Evolutionary conservation across 257 asterid genomes (phyloP), one percentile per base, ranked within the genome.

Genomic region (Mitragyna speciosa): DNA sequence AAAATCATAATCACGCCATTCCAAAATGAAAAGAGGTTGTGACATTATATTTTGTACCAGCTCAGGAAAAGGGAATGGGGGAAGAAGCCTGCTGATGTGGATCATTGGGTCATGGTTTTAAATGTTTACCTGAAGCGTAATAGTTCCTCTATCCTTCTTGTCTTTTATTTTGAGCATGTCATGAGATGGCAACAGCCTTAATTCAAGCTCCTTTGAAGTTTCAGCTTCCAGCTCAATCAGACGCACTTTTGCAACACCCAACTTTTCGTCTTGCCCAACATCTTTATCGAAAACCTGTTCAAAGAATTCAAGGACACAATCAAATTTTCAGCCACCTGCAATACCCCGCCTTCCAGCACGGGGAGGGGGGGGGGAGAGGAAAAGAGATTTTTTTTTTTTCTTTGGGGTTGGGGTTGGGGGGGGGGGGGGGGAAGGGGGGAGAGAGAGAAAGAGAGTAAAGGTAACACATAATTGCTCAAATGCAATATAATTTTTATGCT

Each of bases 131-230:
- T 90, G 90, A 78, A 92, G 63, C 2, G 93, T 89, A 48, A 95
- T 20, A 56, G 93, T 90, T 85, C 98, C 98, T 81, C 98, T 80
- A 82, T 95, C 98, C 85, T 95, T 95, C 89, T 90, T 95, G 84
- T 95, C 98, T 86, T 91, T 95, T 43, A 92, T 87, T 85, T 88
- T 93, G 56, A 92, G 91, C 98, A 93, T 95, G 86, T 95, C 98
- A 28, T 88, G 96, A 45, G 97, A 81, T 77, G 98, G 98, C 78
- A 83, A 56, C 85, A 95, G 86, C 86, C 92, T 87, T 64, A 91
- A 70, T 33, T 91, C 91, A 20, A 82, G 26, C 77, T 89, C 97
- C 84, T 95, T 93, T 5, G 89, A 17, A 54, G 48, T 81, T 68
- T 90, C 98, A 52, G 96, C 87, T 89, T 88, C 93, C 83, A 95